A percentile compares a stretch with the other conserved stretches of the same genome.
Conservation (phyloP, 2,329 filamentous ascomycete species). For the Conoideocrella luteorostrata region DNA sequence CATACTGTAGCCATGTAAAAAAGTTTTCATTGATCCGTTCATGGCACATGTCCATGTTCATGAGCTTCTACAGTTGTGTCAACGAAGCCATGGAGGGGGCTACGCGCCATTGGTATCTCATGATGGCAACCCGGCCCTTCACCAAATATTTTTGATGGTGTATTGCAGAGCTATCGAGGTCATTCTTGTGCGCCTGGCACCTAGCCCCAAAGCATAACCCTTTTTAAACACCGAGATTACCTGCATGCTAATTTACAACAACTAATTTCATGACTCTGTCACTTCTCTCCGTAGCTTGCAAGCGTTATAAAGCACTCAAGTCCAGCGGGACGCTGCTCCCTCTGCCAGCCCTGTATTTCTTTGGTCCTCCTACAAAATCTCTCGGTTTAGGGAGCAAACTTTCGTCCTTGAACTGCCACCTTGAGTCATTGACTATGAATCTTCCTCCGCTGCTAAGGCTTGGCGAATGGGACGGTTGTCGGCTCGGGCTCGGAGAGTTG, state of each 20-base stretch:
- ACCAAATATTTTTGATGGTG: too few relatives aligned
- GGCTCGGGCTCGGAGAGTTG: constrained; percentile 42
- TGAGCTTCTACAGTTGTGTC: too few relatives aligned
- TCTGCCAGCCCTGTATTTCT: constrained; percentile 81
- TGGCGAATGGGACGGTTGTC: constrained; percentile 21
- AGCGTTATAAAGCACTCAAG: constrained; percentile 43
- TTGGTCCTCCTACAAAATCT: constrained; percentile 66
- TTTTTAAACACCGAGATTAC: too few relatives aligned
- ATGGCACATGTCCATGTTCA: too few relatives aligned
- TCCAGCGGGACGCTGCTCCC: constrained; percentile 93
- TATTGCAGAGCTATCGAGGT: too few relatives aligned
- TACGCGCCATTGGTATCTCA: too few relatives aligned
- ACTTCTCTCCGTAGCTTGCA: not conserved
- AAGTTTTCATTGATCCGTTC: not conserved
- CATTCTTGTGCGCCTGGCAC: too few relatives aligned
- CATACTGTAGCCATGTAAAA: not conserved
- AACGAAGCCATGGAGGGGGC: too few relatives aligned
- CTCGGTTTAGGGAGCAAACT: constrained; percentile 76
- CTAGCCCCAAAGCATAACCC: too few relatives aligned
- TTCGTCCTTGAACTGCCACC: constrained; percentile 86
- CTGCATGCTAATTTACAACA: too few relatives aligned
- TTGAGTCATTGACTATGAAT: constrained; percentile 63
- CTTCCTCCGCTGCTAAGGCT: constrained; percentile 24
- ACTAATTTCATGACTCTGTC: too few relatives aligned
- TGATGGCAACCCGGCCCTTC: too few relatives aligned